Evolutionary conservation across 1,284 basidiomycete species (phyloP).

Genomic region (Apiotrichum domesticum): DNA sequence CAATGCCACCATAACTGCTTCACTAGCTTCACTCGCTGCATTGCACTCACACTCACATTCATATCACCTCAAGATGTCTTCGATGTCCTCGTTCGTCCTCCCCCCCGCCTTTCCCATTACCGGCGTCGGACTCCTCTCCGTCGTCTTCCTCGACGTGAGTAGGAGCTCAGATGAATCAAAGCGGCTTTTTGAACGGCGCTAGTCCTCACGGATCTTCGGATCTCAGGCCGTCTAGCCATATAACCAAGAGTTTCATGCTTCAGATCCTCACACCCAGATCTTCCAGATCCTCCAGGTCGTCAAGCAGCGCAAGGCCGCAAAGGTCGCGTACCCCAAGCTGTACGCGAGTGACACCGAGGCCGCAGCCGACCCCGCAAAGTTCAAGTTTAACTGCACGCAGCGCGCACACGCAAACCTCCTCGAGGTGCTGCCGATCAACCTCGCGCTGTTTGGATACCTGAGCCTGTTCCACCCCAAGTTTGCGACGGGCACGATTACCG

Average conservation of each 20-base stretch:
- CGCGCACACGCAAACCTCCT: conserved; percentile 41
- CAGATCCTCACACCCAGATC: conserved; percentile 15
- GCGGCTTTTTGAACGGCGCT: too few relatives aligned
- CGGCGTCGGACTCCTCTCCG: conserved; percentile 28
- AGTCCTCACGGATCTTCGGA: conserved; percentile 4
- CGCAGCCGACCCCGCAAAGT: conserved; percentile 33
- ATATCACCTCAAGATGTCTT: background rate
- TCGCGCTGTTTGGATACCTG: conserved; percentile 26
- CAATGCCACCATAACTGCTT: background rate
- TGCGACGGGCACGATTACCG: conserved; percentile 19
- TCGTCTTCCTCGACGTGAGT: conserved; percentile 27
- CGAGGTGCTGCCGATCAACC: conserved; percentile 30
- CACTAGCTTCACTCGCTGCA: background rate
- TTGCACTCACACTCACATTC: background rate
- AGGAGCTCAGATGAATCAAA: background rate
- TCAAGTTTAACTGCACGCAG: conserved; percentile 39
- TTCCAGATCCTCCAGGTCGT: conserved; percentile 28
- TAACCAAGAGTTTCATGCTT: background rate
- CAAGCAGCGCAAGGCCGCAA: conserved; percentile 24
- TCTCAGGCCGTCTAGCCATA: background rate
- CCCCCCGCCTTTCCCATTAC: conserved; percentile 34
- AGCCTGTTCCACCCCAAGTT: conserved; percentile 34
- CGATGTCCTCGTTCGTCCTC: conserved; percentile 5
- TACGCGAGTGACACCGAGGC: conserved; percentile 39
- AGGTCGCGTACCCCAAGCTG: conserved; percentile 35